These are phyloP conservation scores for Diphasiastrum complanatum DNA, from an alignment of 83 land plant genomes.

Conservation along the genomic window DNA sequence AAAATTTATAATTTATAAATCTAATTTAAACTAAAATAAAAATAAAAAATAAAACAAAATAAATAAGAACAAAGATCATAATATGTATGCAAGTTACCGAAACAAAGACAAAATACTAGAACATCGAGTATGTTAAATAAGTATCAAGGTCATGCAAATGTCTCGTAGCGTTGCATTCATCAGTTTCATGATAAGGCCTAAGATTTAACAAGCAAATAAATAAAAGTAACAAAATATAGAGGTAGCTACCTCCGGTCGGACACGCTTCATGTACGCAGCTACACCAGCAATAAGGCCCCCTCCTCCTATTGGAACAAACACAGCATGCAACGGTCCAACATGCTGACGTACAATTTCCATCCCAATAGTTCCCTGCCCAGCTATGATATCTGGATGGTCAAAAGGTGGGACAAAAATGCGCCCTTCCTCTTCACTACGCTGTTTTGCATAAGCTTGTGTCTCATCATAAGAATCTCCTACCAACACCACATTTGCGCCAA, in stretches of 20 bases:
- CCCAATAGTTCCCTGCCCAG: constrained; percentile 86
- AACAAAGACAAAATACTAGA: too few relatives aligned
- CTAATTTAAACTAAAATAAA: too few relatives aligned
- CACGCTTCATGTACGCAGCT: constrained; percentile 78
- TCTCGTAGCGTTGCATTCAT: too few relatives aligned
- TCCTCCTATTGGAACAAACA: constrained; percentile 91
- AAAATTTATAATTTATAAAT: too few relatives aligned
- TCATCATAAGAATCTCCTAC: constrained; percentile 91
- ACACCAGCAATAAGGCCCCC: constrained; percentile 93
- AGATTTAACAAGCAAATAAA: too few relatives aligned
- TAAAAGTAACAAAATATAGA: too few relatives aligned
- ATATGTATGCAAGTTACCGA: too few relatives aligned
- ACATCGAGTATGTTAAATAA: too few relatives aligned
- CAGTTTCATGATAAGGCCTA: too few relatives aligned
- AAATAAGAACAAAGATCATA: too few relatives aligned
- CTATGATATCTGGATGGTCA: constrained; percentile 82
- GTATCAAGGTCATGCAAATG: too few relatives aligned
- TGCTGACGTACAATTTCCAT: constrained; percentile 82
- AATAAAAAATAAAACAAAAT: too few relatives aligned
- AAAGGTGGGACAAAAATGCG: constrained; percentile 79
- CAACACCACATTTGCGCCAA: constrained; percentile 79
- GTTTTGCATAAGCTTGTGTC: constrained; percentile 82
- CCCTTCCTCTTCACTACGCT: constrained; percentile 48
- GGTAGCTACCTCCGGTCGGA: constrained; percentile 60
- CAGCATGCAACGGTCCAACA: constrained; percentile 71